phyloP scores from a whole-genome alignment of 2,329 filamentous ascomycete species.

The Fusarium solani-melongenae region DNA sequence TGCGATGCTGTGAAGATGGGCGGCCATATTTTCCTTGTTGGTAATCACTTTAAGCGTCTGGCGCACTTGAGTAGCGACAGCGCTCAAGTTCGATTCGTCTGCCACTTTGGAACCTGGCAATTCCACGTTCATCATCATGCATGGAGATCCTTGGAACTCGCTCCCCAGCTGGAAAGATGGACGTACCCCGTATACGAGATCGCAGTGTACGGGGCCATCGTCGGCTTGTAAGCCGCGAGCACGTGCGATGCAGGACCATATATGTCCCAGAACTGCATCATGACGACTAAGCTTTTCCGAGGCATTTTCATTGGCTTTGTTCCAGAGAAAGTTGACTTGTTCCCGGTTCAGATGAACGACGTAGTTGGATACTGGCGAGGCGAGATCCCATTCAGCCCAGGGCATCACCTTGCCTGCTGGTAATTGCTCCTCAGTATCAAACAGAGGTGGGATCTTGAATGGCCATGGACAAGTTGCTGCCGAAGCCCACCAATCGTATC shows the following conservation, averaged over 20 bases:
- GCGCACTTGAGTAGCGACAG: conserved; percentile 19
- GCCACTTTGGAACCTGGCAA: conserved; percentile 13
- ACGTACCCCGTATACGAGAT: conserved; percentile 36
- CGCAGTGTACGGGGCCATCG: conserved; percentile 25
- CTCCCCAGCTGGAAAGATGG: conserved; percentile 19
- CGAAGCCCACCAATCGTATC: conserved; percentile 42
- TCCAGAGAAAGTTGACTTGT: conserved; percentile 26
- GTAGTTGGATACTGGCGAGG: conserved; percentile 34
- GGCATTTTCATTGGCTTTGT: background rate
- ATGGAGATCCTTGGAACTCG: conserved; percentile 35
- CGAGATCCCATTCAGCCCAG: conserved; percentile 40
- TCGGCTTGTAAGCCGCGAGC: conserved; percentile 24
- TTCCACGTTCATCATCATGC: conserved; percentile 39
- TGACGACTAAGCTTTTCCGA: conserved; percentile 31
- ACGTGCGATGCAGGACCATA: conserved; percentile 42
- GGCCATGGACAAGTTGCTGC: conserved; percentile 25
- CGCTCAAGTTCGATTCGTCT: background rate
- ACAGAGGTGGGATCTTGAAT: background rate
- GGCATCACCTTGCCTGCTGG: conserved; percentile 33
- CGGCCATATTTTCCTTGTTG: conserved; percentile 4
- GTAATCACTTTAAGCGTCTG: conserved; percentile 21
- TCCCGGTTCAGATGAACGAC: conserved; percentile 30
- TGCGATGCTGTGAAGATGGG: conserved; percentile 32
- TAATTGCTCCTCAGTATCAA: conserved; percentile 1
- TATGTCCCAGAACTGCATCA: conserved; percentile 39